Percentiles rank a stretch among this genome's conserved stretches.
Evolutionary conservation across 2,329 filamentous ascomycete genomes (phyloP).

Genomic region (Botrytis deweyae): DNA sequence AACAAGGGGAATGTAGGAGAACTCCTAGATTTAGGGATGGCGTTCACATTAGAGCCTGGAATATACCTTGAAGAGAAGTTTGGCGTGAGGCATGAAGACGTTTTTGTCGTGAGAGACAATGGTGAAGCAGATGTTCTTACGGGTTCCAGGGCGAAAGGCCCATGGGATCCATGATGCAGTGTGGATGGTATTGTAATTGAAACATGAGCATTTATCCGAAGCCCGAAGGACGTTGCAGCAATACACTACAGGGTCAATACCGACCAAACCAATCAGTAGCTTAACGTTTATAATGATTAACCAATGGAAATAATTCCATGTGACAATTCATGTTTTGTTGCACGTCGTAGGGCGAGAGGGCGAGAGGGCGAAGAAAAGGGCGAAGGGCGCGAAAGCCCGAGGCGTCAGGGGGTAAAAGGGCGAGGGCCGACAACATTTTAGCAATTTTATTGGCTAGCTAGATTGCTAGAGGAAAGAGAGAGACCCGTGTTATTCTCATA

Average conservation of each 20-base stretch:
- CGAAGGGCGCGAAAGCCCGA: conserved; percentile 10
- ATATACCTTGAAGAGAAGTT: conserved; percentile 60
- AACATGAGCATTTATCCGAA: neutral
- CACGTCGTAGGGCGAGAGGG: conserved; percentile 11
- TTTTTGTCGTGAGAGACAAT: conserved; percentile 55
- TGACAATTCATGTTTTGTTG: conserved; percentile 16
- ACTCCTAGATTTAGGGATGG: conserved; percentile 55
- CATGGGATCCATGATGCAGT: conserved; percentile 50
- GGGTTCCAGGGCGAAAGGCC: conserved; percentile 50
- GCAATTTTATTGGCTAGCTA: neutral
- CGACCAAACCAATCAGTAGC: neutral
- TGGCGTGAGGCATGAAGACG: conserved; percentile 62
- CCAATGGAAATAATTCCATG: conserved; percentile 7
- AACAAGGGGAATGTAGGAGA: conserved; percentile 58
- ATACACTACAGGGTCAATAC: neutral
- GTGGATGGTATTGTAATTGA: neutral
- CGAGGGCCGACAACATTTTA: neutral
- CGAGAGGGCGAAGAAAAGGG: neutral
- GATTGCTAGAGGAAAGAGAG: too few species aligned
- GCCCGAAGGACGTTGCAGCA: neutral
- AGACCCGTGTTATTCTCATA: neutral
- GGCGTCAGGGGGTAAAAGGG: neutral
- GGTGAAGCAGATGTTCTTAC: conserved; percentile 56
- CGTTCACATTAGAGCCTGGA: conserved; percentile 63
- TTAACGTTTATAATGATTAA: neutral